Evolutionary conservation across 306 rosid species (phyloP), one percentile per base, ranked within the genome.

Genomic region (Pyrus betulifolia): DNA sequence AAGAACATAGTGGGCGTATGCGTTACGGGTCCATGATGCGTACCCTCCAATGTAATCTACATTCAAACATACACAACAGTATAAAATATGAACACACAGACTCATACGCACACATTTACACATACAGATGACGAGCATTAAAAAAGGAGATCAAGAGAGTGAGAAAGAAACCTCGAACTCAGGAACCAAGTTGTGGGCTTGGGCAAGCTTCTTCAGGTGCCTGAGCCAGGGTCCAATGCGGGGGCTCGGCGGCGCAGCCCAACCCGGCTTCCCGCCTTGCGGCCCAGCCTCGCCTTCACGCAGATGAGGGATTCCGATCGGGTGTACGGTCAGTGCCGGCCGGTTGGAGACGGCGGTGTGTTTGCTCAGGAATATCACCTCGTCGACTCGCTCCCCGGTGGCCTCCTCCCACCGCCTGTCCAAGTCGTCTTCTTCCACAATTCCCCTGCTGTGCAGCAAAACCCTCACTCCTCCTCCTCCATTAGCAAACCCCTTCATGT

Each of bases 41-140:
- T 95, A 33, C 89, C 98, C 84, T 95, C 97, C 93, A 95, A 81
- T 76, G 98, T 95, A 62, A 92, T 88, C 98, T 92, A 86, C 82
- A 83, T 63, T 11, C 76, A 69, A 67, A 17, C 55, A 51, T 19
- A 3, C 25, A 35, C 63, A 17, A 25, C 71, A 30, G 44, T 14
- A 66, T 31, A 49, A 67, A 6, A 4, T 22, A 25, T 40, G 30
- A 70, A 60, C 70, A n/a, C 59, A 69, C 60, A 71, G 12, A 58
- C 74, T 58, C 4, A 70, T 10, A 66, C 68, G 44, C 52, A 60
- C 52, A 62, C 52, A 78, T 75, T 52, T 31, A 21, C 25, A 18
- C 8, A n/a, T 4, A 42, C 74, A 54, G 35, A 70, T 67, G 69
- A 69, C 3, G 19, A 76, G 75, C 45, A 30, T 11, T 5, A 31